Base-by-base conservation (phyloP, 106 monocot species). In the Acorus calamus region DNA sequence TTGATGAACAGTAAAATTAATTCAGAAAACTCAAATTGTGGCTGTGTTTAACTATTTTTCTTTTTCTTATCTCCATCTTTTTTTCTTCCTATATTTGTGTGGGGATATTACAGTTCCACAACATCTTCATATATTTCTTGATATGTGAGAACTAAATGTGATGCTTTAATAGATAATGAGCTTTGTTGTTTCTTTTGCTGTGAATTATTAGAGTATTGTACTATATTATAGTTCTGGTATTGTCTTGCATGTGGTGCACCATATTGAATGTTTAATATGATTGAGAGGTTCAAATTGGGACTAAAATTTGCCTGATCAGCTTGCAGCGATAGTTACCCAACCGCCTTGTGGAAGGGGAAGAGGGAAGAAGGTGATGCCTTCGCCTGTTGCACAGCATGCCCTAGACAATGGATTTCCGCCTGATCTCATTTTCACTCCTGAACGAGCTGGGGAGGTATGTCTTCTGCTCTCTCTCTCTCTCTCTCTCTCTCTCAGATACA, bases 261-360 rank as follows among this genome's bases (percentile, higher is more conserved):
- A 28, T 28, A 28, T 28, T 28, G 28, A 28, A 28, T 28, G 28
- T 28, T 28, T 28, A 28, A 28, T 28, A 56, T 67, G 56, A 13
- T 57, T 14, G 4, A 47, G 3, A 47, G 51, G 14, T 43, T 11
- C 6, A 28, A 70, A 28, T 28, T 28, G 28, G 28, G 52, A 49
- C 61, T 46, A 56, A 42, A 74, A 49, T 61, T 3, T 42, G 60
- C 57, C 70, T 52, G n/a, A 71, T 72, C 75, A 94, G 89, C 58
- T 98, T 70, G 88, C 85, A 73, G 98, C 88, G 53, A 81, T 88
- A 60, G 92, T 98, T 45, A 98, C 98, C 2, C 98, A 98, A 53
- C 92, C 98, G 43, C 83, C 92, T 47, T 67, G 87, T 28, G 78
- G 60, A 59, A 83, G 85, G 71, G 80, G 81, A 58, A 83, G 92